Percentiles rank a stretch among this genome's conserved stretches.
These are phyloP conservation scores for Trebouxiophyceae sp. DNA, from an alignment of 163 green algal species.

Conservation along the genomic window DNA sequence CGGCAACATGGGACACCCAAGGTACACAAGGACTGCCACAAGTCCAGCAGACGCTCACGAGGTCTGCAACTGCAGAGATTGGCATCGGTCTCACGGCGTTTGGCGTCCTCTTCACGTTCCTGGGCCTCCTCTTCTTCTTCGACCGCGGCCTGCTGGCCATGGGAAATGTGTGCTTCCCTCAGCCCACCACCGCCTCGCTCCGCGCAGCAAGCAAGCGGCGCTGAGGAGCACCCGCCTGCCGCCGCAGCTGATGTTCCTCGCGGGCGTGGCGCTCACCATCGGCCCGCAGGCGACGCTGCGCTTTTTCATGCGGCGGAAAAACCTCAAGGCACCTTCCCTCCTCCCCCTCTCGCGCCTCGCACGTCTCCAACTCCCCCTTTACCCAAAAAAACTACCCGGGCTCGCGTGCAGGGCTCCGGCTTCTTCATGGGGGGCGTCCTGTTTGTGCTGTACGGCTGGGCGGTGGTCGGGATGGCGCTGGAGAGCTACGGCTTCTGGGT, in stretches of 20 bases:
- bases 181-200: too few relatives aligned
- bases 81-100: constrained; percentile 90
- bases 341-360: too few relatives aligned
- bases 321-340: too few relatives aligned
- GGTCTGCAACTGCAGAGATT: constrained; percentile 78
- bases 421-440: constrained; percentile 75
- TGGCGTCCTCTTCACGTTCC: constrained; percentile 84
- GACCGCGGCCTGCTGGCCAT: constrained; percentile 92
- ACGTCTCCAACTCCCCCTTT: too few relatives aligned
- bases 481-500: constrained; percentile 92
- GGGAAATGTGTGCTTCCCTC: constrained; percentile 93
- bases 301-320: constrained; percentile 87
- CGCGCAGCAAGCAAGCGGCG: too few relatives aligned
- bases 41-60: too few relatives aligned
- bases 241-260: constrained; percentile 84
- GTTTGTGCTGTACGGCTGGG: constrained; percentile 81
- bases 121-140: constrained; percentile 96
- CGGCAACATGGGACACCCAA: too few relatives aligned
- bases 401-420: constrained; percentile 61
- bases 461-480: constrained; percentile 74
- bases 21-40: too few relatives aligned
- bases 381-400: too few relatives aligned
- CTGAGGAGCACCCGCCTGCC: too few relatives aligned
- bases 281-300: constrained; percentile 67
- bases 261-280: constrained; percentile 86